These are phyloP conservation scores for Alnus glutinosa DNA, from an alignment of 306 rosid genomes.

Conservation along the genomic window DNA sequence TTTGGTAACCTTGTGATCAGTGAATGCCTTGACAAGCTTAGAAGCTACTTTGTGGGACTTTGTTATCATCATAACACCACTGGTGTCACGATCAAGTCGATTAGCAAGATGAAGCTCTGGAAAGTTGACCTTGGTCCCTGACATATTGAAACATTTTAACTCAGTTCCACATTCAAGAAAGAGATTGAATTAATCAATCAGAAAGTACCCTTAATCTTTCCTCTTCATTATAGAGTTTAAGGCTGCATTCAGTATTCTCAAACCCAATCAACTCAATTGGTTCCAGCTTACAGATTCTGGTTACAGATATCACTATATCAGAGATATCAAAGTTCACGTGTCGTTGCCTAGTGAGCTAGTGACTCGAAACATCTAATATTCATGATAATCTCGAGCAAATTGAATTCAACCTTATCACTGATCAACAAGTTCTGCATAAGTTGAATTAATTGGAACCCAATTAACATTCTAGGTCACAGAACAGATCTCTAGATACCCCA, in stretches of 20 bases:
- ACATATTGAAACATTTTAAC: conserved; percentile 14
- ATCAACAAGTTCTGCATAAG: neutral
- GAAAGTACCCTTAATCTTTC: neutral
- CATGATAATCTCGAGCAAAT: neutral
- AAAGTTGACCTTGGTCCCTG: conserved; percentile 32
- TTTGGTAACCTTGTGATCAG: conserved; percentile 67
- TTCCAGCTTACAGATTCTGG: neutral
- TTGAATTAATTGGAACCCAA: neutral
- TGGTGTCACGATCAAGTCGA: conserved; percentile 88
- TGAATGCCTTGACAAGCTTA: conserved; percentile 76
- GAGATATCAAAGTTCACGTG: neutral
- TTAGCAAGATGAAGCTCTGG: conserved; percentile 85
- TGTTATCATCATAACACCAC: conserved; percentile 73
- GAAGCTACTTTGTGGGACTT: conserved; percentile 85
- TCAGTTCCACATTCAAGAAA: conserved; percentile 8
- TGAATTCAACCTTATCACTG: neutral
- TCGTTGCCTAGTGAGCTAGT: neutral
- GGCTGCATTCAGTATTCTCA: neutral
- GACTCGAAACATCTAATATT: neutral
- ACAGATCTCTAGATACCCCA: neutral
- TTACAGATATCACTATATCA: neutral
- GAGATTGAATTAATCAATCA: neutral
- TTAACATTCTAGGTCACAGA: neutral
- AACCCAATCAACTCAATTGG: neutral
- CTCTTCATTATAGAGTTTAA: neutral